Conservation (phyloP, 1,284 basidiomycete genomes). For the Melanopsichium pennsylvanicum region DNA sequence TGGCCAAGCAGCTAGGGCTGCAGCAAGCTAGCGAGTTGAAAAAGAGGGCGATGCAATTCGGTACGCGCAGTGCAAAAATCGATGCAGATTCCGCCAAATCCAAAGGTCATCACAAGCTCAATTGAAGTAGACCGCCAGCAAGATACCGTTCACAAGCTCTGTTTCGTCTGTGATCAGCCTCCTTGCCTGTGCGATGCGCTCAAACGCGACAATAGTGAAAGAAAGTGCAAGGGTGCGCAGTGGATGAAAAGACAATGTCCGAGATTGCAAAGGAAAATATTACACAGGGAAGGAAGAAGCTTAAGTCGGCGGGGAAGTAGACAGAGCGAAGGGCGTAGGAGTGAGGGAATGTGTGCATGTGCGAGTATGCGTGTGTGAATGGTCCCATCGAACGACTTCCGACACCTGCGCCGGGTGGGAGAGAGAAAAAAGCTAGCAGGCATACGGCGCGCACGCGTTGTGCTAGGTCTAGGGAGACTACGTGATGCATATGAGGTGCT, state of each 20-base stretch:
- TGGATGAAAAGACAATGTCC: conserved; percentile 16
- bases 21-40: conserved; percentile 73
- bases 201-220: no score
- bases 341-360: no score
- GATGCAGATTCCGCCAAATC: conserved; percentile 68
- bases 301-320: background rate
- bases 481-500: no score
- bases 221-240: background rate
- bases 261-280: conserved; percentile 3
- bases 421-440: no score
- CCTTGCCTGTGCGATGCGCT: no score
- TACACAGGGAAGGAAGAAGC: background rate
- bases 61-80: conserved; percentile 87
- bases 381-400: background rate
- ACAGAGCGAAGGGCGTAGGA: background rate
- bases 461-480: no score
- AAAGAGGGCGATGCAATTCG: conserved; percentile 98
- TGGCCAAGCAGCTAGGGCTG: conserved; percentile 42
- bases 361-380: background rate
- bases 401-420: background rate
- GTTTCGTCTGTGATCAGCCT: no score
- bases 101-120: conserved; percentile 60
- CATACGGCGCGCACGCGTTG: no score
- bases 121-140: background rate
- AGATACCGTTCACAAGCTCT: no score